Evolutionary conservation across 2,329 filamentous ascomycete genomes (phyloP), one percentile per base, ranked within the genome.

Genomic region (Trichoderma arundinaceum): DNA sequence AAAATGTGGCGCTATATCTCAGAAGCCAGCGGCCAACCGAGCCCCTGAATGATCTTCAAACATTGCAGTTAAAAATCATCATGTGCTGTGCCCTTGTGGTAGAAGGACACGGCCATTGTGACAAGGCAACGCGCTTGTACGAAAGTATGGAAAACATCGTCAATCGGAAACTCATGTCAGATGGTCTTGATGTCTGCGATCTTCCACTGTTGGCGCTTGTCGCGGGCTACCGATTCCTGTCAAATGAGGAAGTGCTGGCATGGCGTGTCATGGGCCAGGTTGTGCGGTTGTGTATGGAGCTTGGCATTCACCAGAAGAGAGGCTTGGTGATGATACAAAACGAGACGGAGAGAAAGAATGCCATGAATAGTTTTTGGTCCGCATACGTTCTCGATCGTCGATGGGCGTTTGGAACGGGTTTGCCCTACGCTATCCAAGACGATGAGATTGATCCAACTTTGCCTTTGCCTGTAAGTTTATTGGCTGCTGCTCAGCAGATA

Each of bases 261-360:
- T 97, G 94, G 90, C 87, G 94, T 12, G 84, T 95, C 51, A 94
- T 96, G 74, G 94, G 94, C 1, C 84, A 96, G 68, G 91, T 93
- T 3, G 87, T 90, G 13, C 86, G 93, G 4, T 84, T 95, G 75
- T 96, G 92, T 68, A 79, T 92, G 33, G 91, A 93, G 75, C 81
- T 96, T 66, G 94, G 93, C 2, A 82, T 97, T n/a, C 92, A 97
- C 78, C 86, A 92, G 48, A 85, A 87, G 65, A 89, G 92, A 69
- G 91, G 89, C 0, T 83, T 96, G 66, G 80, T 88, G 61, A 86
- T 85, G 66, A 92, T 94, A 53, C 78, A 83, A 7, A 86, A 90
- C 68, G 88, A 91, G 51, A 82, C 87, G 48, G 90, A 93, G 68
- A 85, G 91, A 56, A 82, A 83, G 57, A 84, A 87, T 58, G 88